phyloP scores from a whole-genome alignment of 208 protist species.

The Leishmania lainsoni region DNA sequence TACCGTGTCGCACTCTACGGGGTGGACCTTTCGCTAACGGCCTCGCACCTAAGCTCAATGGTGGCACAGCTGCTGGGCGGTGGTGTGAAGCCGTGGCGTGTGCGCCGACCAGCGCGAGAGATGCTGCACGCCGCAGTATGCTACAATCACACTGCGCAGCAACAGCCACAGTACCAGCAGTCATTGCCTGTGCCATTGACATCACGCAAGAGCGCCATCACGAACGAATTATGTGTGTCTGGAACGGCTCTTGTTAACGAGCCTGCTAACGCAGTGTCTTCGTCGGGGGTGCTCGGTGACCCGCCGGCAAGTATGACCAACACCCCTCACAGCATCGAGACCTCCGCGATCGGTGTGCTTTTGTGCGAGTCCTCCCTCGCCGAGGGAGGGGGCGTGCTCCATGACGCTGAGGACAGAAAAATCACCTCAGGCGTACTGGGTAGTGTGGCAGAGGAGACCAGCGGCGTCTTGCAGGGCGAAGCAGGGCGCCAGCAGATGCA shows the following conservation, averaged over 20 bases:
- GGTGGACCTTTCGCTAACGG: conserved; percentile 61
- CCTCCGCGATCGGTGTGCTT: neutral
- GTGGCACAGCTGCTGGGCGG: conserved; percentile 55
- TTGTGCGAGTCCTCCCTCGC: neutral
- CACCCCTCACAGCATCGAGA: neutral
- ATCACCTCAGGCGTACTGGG: conserved; percentile 11
- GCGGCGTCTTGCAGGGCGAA: conserved; percentile 13
- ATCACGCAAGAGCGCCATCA: conserved; percentile 5
- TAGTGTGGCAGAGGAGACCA: neutral
- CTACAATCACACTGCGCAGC: neutral
- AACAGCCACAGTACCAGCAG: neutral
- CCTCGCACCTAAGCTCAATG: conserved; percentile 53
- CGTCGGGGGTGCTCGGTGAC: neutral
- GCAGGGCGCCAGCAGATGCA: conserved; percentile 1
- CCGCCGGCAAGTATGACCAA: neutral
- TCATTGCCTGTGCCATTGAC: neutral
- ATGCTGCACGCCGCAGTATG: conserved; percentile 24
- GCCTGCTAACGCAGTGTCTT: neutral
- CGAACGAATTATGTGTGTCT: neutral
- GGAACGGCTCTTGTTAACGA: neutral
- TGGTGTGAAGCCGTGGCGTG: conserved; percentile 39
- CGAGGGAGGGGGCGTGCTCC: neutral
- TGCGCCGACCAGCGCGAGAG: conserved; percentile 65
- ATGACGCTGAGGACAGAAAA: neutral
- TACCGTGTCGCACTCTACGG: conserved; percentile 62